These are phyloP conservation scores for Steccherinum ochraceum DNA, from an alignment of 768 basidiomycete genomes.

Conservation along the genomic window DNA sequence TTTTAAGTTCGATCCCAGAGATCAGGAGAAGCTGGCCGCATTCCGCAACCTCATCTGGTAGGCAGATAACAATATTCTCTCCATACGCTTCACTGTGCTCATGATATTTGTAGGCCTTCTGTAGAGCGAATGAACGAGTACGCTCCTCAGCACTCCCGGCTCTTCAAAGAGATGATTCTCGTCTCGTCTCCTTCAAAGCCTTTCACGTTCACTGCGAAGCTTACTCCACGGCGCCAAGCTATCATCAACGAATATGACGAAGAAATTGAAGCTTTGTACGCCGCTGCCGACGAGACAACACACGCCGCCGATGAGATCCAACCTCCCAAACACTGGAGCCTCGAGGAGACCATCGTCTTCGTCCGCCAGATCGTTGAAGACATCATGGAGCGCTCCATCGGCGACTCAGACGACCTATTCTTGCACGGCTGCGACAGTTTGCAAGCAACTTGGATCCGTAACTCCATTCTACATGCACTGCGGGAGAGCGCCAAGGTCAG, in stretches of 20 bases:
- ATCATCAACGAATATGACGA: constrained; percentile 28
- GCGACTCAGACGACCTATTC: constrained; percentile 17
- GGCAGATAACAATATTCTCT: neutral
- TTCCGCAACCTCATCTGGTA: constrained; percentile 18
- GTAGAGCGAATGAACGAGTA: constrained; percentile 32
- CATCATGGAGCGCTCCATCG: constrained; percentile 8
- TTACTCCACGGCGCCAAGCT: constrained; percentile 27
- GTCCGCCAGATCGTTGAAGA: constrained; percentile 12
- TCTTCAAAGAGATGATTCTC: constrained; percentile 45
- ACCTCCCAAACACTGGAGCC: constrained; percentile 11
- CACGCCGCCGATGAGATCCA: constrained; percentile 13
- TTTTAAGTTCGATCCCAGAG: constrained; percentile 16
- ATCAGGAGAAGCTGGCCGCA: constrained; percentile 11
- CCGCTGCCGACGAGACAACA: constrained; percentile 22
- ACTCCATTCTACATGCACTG: constrained; percentile 23
- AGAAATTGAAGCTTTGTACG: constrained; percentile 33
- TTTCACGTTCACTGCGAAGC: constrained; percentile 35
- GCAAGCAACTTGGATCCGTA: constrained; percentile 28
- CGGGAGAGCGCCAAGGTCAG: constrained; percentile 14
- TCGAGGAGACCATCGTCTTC: constrained; percentile 4
- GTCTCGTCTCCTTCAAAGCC: constrained; percentile 31
- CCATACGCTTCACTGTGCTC: neutral
- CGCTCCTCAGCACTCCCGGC: constrained; percentile 36
- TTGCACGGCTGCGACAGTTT: constrained; percentile 21
- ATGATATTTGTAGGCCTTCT: constrained; percentile 26